Evolutionary conservation across 768 basidiomycete species (phyloP).

Genomic region (Zangia roseola): DNA sequence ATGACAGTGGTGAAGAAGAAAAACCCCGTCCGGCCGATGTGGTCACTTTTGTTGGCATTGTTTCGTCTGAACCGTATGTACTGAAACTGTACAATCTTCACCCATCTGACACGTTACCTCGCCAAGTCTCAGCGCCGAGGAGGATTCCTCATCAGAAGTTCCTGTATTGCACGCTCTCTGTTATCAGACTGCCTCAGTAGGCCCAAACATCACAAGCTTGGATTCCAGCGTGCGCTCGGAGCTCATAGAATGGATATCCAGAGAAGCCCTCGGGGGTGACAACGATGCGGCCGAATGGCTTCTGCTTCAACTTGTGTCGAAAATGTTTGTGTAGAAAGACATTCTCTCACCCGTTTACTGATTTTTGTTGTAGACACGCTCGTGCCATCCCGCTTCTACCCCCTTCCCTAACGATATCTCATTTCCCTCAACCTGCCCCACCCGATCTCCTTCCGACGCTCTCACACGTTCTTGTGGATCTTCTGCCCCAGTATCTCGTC

Average conservation of each 20-base stretch:
- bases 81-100: not conserved
- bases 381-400: conserved; percentile 67
- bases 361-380: conserved; percentile 50
- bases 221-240: conserved; percentile 41
- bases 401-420: conserved; percentile 59
- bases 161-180: conserved; percentile 74
- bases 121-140: conserved; percentile 40
- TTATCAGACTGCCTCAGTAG: conserved; percentile 11
- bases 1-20: conserved; percentile 45
- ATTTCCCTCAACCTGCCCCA: conserved; percentile 50
- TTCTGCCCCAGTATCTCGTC: conserved; percentile 56
- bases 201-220: conserved; percentile 3
- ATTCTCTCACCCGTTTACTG: not conserved
- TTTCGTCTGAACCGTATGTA: conserved; percentile 62
- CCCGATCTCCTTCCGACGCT: conserved; percentile 44
- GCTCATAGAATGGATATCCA: conserved; percentile 71
- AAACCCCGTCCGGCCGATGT: conserved; percentile 60
- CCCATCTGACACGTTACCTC: conserved; percentile 15
- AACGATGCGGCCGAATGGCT: conserved; percentile 72
- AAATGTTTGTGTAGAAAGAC: conserved; percentile 50
- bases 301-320: conserved; percentile 55
- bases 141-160: conserved; percentile 38
- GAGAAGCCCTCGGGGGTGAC: conserved; percentile 69
- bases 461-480: conserved; percentile 48
- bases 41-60: conserved; percentile 70